Conservation (phyloP, 176 grass and related monocot species). For the Musa acuminata region DNA sequence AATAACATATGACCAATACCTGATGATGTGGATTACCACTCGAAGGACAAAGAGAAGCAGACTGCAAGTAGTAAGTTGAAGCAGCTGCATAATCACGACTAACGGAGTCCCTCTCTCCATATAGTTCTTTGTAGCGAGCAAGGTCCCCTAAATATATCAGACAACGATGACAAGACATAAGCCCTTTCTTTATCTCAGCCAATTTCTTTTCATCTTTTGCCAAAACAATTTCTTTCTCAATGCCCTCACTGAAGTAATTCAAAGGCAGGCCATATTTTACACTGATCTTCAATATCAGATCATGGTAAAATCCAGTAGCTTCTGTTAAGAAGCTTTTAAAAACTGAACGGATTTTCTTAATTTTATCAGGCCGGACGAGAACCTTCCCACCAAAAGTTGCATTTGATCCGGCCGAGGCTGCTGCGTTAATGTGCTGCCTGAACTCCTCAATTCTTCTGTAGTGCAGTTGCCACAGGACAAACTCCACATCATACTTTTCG, state of each 20-base stretch:
- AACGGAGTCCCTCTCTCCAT: slow-evolving; percentile 65
- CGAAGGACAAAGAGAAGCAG: slow-evolving; percentile 60
- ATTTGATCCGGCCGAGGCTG: slow-evolving; percentile 19
- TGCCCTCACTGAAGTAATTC: slow-evolving; percentile 43
- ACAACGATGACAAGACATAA: slow-evolving; percentile 74
- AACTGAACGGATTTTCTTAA: slow-evolving; percentile 59
- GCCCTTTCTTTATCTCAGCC: slow-evolving; percentile 55
- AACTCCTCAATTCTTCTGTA: slow-evolving; percentile 96
- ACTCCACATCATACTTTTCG: slow-evolving; percentile 72
- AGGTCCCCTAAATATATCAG: slow-evolving; percentile 95
- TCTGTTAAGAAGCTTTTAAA: slow-evolving; percentile 86
- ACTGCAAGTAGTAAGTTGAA: slow-evolving; percentile 78
- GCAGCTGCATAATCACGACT: slow-evolving; percentile 61
- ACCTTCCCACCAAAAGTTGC: slow-evolving; percentile 46
- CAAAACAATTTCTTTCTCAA: slow-evolving; percentile 29
- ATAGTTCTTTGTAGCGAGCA: slow-evolving; percentile 82
- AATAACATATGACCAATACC: slow-evolving; percentile 27
- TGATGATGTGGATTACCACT: slow-evolving; percentile 95
- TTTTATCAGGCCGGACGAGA: slow-evolving; percentile 42
- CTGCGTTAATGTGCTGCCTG: slow-evolving; percentile 52
- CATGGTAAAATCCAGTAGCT: slow-evolving; percentile 91
- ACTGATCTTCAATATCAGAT: slow-evolving; percentile 78
- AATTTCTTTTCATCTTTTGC: slow-evolving; percentile 51
- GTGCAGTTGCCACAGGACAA: slow-evolving; percentile 80
- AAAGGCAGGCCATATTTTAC: slow-evolving; percentile 71